phyloP scores from a whole-genome alignment of 441 rosid species.

The Populus hybrid region DNA sequence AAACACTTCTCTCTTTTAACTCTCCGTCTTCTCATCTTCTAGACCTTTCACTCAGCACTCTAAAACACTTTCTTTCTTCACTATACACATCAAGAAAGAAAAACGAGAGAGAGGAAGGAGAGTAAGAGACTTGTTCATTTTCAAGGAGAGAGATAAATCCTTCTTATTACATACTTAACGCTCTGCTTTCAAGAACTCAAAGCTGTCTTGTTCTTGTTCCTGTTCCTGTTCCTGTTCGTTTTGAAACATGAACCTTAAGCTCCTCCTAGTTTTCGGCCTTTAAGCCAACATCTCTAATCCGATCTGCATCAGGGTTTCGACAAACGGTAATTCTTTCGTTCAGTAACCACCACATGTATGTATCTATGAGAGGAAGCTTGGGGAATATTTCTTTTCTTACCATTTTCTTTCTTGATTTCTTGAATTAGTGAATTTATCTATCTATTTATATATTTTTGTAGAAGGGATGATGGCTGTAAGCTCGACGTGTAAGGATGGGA shows the following conservation, averaged over 20 bases:
- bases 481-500: slow-evolving; percentile 43
- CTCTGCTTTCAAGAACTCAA: background rate
- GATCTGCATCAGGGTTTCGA: slow-evolving; percentile 19
- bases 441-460: too few species aligned
- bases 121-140: background rate
- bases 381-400: background rate
- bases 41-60: background rate
- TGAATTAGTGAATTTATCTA: background rate
- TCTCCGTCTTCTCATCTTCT: background rate
- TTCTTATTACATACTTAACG: background rate
- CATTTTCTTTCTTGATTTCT: background rate
- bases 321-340: slow-evolving; percentile 13
- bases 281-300: background rate
- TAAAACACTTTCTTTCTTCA: background rate
- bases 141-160: background rate
- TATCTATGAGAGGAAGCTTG: background rate
- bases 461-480: slow-evolving; percentile 57
- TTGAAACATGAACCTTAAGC: background rate
- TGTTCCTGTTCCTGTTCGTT: background rate
- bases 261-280: background rate
- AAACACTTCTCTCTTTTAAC: background rate
- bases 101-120: background rate
- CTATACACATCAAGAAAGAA: background rate
- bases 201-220: background rate
- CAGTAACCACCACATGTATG: background rate